Conservation (phyloP, 331 rosid genomes). For the Pyrus hybrid region DNA sequence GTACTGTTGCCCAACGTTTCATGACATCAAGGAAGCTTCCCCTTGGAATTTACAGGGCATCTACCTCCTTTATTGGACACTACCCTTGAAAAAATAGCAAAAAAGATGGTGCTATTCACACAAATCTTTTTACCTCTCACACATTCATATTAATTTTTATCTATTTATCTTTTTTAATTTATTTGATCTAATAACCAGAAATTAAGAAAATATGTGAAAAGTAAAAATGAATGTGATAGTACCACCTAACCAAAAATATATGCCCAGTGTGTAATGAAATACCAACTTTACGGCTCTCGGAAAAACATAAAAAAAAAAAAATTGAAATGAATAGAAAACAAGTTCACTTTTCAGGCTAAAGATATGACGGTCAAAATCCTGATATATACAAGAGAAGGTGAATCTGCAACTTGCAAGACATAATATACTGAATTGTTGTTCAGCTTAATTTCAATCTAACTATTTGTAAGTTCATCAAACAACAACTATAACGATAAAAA, state of each 20-base stretch:
- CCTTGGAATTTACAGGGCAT: background rate
- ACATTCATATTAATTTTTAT: too few relatives aligned
- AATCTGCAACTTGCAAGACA: background rate
- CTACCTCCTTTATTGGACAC: background rate
- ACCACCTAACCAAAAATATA: background rate
- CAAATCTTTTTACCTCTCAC: too few relatives aligned
- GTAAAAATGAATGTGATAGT: too few relatives aligned
- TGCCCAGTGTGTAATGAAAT: background rate
- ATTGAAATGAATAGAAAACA: background rate
- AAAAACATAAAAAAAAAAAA: background rate
- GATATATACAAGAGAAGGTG: background rate
- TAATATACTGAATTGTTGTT: background rate
- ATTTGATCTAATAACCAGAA: accelerated
- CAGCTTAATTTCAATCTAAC: too few relatives aligned
- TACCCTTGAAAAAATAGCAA: background rate
- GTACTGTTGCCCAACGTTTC: background rate
- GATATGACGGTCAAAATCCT: background rate
- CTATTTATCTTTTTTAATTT: too few relatives aligned
- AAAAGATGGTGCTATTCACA: too few relatives aligned
- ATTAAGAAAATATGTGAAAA: too few relatives aligned
- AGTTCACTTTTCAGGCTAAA: background rate
- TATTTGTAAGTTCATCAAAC: background rate
- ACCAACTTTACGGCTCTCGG: background rate
- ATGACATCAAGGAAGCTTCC: conserved; percentile 8
- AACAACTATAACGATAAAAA: background rate